phyloP scores from a whole-genome alignment of 2,329 filamentous ascomycete genomes.

The Achaetomium macrosporum region DNA sequence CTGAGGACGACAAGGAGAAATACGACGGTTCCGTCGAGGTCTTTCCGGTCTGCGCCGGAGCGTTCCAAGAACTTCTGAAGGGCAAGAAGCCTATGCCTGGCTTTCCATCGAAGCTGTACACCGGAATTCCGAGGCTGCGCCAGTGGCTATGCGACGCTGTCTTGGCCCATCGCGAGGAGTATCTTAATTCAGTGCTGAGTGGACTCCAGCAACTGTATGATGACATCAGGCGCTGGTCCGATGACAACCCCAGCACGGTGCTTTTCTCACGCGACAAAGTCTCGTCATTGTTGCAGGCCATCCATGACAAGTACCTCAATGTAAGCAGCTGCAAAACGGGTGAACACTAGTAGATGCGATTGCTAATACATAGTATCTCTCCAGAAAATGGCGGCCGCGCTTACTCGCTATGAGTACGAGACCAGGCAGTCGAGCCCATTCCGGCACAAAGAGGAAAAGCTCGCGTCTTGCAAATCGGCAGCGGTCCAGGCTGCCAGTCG shows the following conservation, averaged over 20 bases:
- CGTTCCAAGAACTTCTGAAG: conserved; percentile 7
- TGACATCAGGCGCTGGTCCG: conserved; percentile 7
- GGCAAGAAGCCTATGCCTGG: neutral
- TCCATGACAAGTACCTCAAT: neutral
- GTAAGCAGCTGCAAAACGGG: neutral
- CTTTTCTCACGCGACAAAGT: neutral
- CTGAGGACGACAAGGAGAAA: neutral
- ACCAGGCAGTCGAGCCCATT: neutral
- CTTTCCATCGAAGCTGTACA: conserved; percentile 10
- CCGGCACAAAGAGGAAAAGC: neutral
- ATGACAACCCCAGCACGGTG: neutral
- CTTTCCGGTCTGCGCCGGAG: conserved; percentile 11
- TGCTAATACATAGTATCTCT: neutral
- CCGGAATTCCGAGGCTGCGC: conserved; percentile 8
- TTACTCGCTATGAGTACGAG: neutral
- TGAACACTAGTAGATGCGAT: too few relatives aligned
- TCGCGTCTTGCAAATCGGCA: neutral
- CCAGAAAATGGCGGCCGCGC: neutral
- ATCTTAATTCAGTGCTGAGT: conserved; percentile 5
- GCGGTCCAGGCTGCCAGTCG: neutral
- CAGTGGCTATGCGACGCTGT: conserved; percentile 8
- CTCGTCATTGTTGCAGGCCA: neutral
- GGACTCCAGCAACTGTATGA: neutral
- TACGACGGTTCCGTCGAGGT: conserved; percentile 8
- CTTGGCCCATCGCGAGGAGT: conserved; percentile 1